A percentile compares a stretch with the other conserved stretches of the same genome.
These are phyloP conservation scores for Rhodotorula taiwanensis DNA, from an alignment of 768 basidiomycete species.

Conservation along the genomic window DNA sequence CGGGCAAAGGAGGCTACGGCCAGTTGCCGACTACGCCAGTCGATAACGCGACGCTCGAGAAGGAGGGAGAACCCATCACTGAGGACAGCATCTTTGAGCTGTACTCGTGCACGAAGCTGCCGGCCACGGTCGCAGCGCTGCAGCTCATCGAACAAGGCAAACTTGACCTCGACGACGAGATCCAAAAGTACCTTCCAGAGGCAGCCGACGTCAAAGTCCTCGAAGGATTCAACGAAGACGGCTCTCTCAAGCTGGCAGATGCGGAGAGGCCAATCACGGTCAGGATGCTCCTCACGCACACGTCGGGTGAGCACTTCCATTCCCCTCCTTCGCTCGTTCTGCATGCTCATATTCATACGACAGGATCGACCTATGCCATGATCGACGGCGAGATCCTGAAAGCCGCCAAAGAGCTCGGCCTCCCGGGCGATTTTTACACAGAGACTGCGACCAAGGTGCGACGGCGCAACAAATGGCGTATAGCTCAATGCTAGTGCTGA, in stretches of 20 bases:
- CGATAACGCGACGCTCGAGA: background rate
- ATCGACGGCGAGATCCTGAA: background rate
- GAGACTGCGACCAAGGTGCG: slow-evolving; percentile 3
- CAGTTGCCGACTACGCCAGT: background rate
- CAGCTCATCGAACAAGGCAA: slow-evolving; percentile 42
- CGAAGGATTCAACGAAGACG: slow-evolving; percentile 38
- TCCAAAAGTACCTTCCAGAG: slow-evolving; percentile 38
- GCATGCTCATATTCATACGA: background rate
- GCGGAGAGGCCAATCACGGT: slow-evolving; percentile 40
- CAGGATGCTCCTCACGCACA: slow-evolving; percentile 42
- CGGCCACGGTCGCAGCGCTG: slow-evolving; percentile 41
- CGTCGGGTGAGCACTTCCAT: slow-evolving; percentile 13
- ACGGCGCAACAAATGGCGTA: background rate
- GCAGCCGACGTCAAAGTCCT: slow-evolving; percentile 35
- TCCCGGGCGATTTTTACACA: background rate
- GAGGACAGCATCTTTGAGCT: slow-evolving; percentile 1
- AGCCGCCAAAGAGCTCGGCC: background rate
- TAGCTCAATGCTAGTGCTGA: rapidly evolving
- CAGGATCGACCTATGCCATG: background rate
- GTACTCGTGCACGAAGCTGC: slow-evolving; percentile 19
- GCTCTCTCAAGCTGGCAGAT: slow-evolving; percentile 24
- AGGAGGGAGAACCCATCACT: background rate
- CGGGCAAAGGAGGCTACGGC: background rate
- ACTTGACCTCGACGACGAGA: slow-evolving; percentile 38
- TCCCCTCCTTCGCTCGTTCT: background rate